Evolutionary conservation across 345 rosid species (phyloP), one percentile per base, ranked within the genome.

Genomic region (Trapa incisa): DNA sequence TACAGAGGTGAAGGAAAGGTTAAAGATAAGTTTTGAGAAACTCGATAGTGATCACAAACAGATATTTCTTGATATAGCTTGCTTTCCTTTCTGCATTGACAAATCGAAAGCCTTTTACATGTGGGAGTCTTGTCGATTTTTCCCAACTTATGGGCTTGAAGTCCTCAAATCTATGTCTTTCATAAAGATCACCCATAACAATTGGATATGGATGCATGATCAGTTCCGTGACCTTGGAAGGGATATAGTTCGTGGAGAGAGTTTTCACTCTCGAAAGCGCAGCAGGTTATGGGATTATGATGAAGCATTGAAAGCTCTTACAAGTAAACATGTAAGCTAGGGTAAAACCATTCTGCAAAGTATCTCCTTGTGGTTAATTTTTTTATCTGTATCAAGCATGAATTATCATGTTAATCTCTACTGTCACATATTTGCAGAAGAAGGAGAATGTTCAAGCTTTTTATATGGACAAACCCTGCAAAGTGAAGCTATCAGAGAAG

Each of bases 31-130:
- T n/a, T 69, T 12, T 61, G 66, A 69, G 10, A 53, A 5, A 32
- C 47, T 69, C 3, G 45, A 43, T 0, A 1, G 45, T 5, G 16
- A 69, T 14, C 57, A 69, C 5, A 16, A 47, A 13, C 66, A 69
- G 61, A 69, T 35, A 32, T 69, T 69, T 61, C 66, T 69, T 15
- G 72, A 69, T 16, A 61, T 69, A 33, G 66, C 72, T 42, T 69
- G 66, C 32, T n/a, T 61, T 15, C 14, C 37, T 6, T 5, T n/a
- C 4, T 32, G 32, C 6, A 22, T 10, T 32, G 61, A 69, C 1
- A 69, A 58, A 14, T 43, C 39, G 1, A 15, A 32, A 22, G 65
- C 65, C 29, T 13, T 43, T 13, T 57, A 68, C 52, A 41, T 58
- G 54, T 58, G 71, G 71, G 39, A 1, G 6, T 41, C 56, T 6